These are phyloP conservation scores for Dactylellina parvicollis DNA, from an alignment of 2,329 filamentous ascomycete species.

Conservation along the genomic window DNA sequence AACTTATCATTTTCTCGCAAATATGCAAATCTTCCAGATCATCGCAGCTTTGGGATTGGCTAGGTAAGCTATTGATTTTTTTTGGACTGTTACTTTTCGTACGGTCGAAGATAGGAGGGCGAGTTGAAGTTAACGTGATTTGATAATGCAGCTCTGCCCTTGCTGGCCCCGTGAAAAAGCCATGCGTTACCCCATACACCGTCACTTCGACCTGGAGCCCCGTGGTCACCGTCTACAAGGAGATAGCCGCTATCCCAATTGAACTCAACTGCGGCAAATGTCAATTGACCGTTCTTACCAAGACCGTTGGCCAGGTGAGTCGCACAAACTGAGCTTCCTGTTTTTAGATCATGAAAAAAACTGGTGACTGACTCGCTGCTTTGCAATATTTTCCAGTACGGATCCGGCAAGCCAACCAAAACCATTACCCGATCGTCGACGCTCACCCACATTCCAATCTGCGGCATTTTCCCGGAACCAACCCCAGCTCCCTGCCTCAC, in stretches of 20 bases:
- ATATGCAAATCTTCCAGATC: conserved; percentile 1
- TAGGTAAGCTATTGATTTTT: neutral
- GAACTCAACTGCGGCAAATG: conserved; percentile 27
- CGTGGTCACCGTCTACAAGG: conserved; percentile 24
- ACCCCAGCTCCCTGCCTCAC: conserved; percentile 8
- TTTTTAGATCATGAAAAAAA: too few relatives aligned
- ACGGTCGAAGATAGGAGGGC: neutral
- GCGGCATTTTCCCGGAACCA: neutral
- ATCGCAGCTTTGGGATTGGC: neutral
- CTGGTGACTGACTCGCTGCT: too few relatives aligned
- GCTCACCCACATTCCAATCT: neutral
- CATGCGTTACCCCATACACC: conserved; percentile 12
- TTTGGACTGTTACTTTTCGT: neutral
- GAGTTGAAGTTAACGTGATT: neutral
- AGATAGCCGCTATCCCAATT: conserved; percentile 5
- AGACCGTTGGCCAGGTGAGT: conserved; percentile 1
- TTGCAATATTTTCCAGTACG: neutral
- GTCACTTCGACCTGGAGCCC: conserved; percentile 20
- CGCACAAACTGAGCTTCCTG: too few relatives aligned
- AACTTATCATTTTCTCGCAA: neutral
- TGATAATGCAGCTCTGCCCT: neutral
- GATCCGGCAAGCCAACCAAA: conserved; percentile 3
- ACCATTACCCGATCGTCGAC: conserved; percentile 2
- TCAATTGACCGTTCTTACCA: conserved; percentile 6
- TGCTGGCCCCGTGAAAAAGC: neutral